Conservation (phyloP, 495 filamentous ascomycete species). For the Talaromyces trachyspermus region DNA sequence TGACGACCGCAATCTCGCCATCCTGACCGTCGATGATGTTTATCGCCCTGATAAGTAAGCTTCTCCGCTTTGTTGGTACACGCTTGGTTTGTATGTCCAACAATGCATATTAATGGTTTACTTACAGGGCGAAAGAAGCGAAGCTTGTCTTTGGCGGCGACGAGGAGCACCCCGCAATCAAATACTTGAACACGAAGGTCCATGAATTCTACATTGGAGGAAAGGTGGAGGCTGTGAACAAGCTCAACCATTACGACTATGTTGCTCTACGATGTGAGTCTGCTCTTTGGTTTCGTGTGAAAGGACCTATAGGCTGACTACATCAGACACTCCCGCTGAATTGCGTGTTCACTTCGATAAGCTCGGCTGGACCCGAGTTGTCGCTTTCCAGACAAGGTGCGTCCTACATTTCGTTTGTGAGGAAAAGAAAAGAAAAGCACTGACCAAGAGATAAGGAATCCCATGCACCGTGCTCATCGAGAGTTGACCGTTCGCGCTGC, state of each 20-base stretch:
- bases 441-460: conserved; percentile 76
- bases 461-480: conserved; percentile 97
- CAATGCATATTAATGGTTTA: conserved; percentile 30
- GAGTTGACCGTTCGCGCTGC: conserved; percentile 96
- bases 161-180: conserved; percentile 84
- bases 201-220: conserved; percentile 91
- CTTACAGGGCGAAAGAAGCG: conserved; percentile 69
- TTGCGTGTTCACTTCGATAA: conserved; percentile 96
- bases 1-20: conserved; percentile 91
- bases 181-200: conserved; percentile 72
- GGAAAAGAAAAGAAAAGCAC: background rate
- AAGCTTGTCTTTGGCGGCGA: conserved; percentile 94
- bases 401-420: background rate
- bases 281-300: background rate
- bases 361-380: conserved; percentile 92
- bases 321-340: conserved; percentile 82
- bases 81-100: no score
- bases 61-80: background rate
- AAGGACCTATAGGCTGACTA: conserved; percentile 11
- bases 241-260: conserved; percentile 97
- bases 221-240: conserved; percentile 89
- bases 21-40: conserved; percentile 91
- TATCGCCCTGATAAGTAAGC: conserved; percentile 94
- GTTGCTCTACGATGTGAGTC: conserved; percentile 86
- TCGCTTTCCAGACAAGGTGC: conserved; percentile 86